Base-by-base conservation (phyloP, 331 rosid genomes). In the Malus hybrid region DNA sequence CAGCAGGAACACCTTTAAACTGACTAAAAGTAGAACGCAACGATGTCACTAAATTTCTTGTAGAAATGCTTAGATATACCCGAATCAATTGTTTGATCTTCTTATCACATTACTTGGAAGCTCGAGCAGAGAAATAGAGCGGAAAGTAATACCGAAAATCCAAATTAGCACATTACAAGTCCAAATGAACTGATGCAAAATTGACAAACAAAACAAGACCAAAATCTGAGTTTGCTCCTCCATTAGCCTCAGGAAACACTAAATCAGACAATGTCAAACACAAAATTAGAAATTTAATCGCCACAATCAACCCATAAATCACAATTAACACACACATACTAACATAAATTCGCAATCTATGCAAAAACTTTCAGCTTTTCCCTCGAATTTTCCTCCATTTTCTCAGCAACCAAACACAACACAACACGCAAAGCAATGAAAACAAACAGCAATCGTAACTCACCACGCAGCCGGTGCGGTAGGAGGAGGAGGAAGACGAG, bases 381-480 rank as follows among this genome's bases (percentile, higher is more conserved):
- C 24, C 24, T 24, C 24, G 1, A 24, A 7, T 24, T 24, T 24
- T 24, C 24, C 24, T 24, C 24, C 24, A 24, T 24, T 24, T 24
- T 24, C 24, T 24, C 24, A 24, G 22, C 54, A 56, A 32, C 60
- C 55, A 78, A 78, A 64, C 71, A 52, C 27, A 70, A 70, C n/a
- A 8, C 63, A 63, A 19, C 2, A n/a, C 20, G 1, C 3, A 63
- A 78, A 60, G n/a, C 29, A 69, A 42, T 34, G 42, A 34, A 34
- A 34, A 74, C 7, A 67, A 59, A 11, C 28, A 42, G 11, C 19
- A 6, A 56, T 2, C 15, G 66, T 33, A 65, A 46, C 76, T 64
- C 55, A 94, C 99, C 96, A 90, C 97, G 61, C 97, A 86, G 61
- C 99, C 97, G 19, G 97, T 19, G 75, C 86, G 89, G 78, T 88